Evolutionary conservation across 1,139 yeast genomes (phyloP), one percentile per base, ranked within the genome.

Genomic region (Taphrina flavorubra): DNA sequence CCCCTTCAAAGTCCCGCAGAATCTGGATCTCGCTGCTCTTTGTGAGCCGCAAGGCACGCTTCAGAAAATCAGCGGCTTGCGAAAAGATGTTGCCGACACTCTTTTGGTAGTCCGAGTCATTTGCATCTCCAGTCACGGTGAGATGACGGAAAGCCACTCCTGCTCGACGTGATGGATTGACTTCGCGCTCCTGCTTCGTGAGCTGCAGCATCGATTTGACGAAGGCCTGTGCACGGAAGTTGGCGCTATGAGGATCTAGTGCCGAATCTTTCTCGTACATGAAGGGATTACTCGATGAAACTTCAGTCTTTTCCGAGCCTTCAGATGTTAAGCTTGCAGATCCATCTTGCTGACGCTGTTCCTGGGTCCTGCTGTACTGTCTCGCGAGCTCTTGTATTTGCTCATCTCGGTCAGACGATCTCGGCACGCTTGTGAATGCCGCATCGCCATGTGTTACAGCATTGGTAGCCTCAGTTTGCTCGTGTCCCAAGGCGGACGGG

Each of bases 61-160:
- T 73, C 70, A 71, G 73, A 73, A 46, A 73, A 66, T 69, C 77
- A 69, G 73, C 73, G 60, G 65, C 77, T 55, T 71, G 78, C 55
- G 75, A 65, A 6, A 76, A 78, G 14, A 82, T 80, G 75, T 88
- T 90, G 31, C 82, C 75, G 11, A 89, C 87, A 1, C 92, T 90
- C 34, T 88, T 81, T 77, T 90, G 96, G 78, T 88, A 91, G 74
- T 89, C 94, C 1, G 92, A 84, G 75, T 88, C 95, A 5, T 88
- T 81, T 11, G 94, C 92, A 70, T 83, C 83, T 70, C 97, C 97
- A 72, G 82, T 84, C 1, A 92, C 95, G 69, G 89, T 79, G 73
- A 91, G 79, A 74, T 89, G 79, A 70, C 84, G 83, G 81, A 87
- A 91, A 3, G 88, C 83, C 49, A 91, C 81, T 11, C 96, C 96